Evolutionary conservation across 441 rosid species (phyloP).

Genomic region (Euphorbia corollata): DNA sequence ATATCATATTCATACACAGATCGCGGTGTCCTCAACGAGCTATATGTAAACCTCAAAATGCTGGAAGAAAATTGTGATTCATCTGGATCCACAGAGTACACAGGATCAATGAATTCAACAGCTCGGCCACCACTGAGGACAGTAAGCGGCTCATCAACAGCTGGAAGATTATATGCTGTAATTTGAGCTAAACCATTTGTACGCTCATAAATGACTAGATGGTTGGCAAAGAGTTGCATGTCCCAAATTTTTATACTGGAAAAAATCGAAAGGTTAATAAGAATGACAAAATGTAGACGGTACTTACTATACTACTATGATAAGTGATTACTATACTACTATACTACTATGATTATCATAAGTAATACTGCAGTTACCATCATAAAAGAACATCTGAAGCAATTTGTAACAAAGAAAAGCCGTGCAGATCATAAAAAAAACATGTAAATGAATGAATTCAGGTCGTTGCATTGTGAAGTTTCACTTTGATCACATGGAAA

Average conservation of each 20-base stretch:
- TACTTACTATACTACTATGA: background rate
- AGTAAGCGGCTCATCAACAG: slow-evolving; percentile 53
- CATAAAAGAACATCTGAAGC: background rate
- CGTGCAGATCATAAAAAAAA: no score
- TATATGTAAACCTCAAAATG: slow-evolving; percentile 68
- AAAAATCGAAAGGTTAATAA: slow-evolving; percentile 13
- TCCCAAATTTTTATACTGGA: slow-evolving; percentile 70
- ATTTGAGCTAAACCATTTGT: slow-evolving; percentile 63
- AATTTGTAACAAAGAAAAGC: background rate
- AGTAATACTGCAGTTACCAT: background rate
- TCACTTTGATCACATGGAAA: slow-evolving; percentile 3
- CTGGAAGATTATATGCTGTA: slow-evolving; percentile 54
- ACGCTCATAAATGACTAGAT: slow-evolving; percentile 71
- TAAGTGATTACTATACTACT: background rate
- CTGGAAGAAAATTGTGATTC: slow-evolving; percentile 52
- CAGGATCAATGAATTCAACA: slow-evolving; percentile 71
- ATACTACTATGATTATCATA: background rate
- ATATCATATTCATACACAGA: slow-evolving; percentile 79
- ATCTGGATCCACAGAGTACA: slow-evolving; percentile 44
- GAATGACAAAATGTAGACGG: background rate
- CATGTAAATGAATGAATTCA: background rate
- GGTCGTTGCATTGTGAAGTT: background rate
- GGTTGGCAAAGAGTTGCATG: slow-evolving; percentile 58
- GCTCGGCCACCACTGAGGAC: slow-evolving; percentile 48
- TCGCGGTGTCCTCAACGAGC: slow-evolving; percentile 72